Evolutionary conservation across 768 basidiomycete genomes (phyloP).

Genomic region (Amanita exitialis): DNA sequence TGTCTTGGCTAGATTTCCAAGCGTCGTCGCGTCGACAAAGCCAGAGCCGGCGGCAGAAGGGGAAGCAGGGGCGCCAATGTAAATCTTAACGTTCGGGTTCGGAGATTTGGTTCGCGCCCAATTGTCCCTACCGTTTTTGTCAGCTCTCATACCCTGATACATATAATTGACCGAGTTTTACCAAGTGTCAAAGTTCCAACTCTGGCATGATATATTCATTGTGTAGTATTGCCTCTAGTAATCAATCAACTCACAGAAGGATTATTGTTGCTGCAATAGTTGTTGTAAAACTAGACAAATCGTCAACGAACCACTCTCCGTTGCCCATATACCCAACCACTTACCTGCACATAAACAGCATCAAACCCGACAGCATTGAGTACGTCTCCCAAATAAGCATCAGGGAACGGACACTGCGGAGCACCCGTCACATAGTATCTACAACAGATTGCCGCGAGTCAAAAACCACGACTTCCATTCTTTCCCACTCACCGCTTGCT

Average conservation of each 20-base stretch:
- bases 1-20: slow-evolving; percentile 27
- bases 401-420: slow-evolving; percentile 53
- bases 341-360: slow-evolving; percentile 58
- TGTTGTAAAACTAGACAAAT: slow-evolving; percentile 30
- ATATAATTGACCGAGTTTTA: slow-evolving; percentile 8
- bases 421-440: slow-evolving; percentile 50
- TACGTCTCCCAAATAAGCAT: slow-evolving; percentile 40
- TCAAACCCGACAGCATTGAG: slow-evolving; percentile 54
- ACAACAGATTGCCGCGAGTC: not conserved
- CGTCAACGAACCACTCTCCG: not conserved
- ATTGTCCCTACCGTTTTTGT: slow-evolving; percentile 27
- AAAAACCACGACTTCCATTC: not conserved
- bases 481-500: slow-evolving; percentile 32
- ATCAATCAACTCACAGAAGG: slow-evolving; percentile 22
- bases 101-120: slow-evolving; percentile 47
- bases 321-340: slow-evolving; percentile 12
- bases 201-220: slow-evolving; percentile 9
- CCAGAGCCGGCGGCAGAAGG: slow-evolving; percentile 41
- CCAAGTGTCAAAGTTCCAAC: slow-evolving; percentile 41
- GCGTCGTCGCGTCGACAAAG: slow-evolving; percentile 34
- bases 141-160: not conserved
- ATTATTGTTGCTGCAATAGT: slow-evolving; percentile 34
- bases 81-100: slow-evolving; percentile 43
- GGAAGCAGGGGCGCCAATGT: slow-evolving; percentile 45
- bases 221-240: not conserved